Base-by-base conservation (phyloP, 2,329 filamentous ascomycete genomes). In the Diaporthe eres region DNA sequence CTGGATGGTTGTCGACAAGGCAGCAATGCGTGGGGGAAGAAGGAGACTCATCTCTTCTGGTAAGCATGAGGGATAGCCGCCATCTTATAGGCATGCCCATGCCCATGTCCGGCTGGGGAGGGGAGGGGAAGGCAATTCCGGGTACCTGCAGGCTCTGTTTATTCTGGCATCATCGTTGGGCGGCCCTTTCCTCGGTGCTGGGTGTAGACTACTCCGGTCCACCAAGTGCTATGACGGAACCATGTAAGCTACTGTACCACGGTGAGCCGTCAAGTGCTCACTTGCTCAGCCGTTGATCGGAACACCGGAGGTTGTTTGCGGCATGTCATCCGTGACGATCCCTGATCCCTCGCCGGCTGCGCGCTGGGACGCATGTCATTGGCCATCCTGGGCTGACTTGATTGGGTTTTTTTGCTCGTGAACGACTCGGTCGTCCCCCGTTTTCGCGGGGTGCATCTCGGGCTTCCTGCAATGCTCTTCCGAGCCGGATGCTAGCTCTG, bases 1-100 rank as follows among this genome's bases (percentile, higher is more conserved):
- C 72, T 74, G 72, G 72, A 61, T 49, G 42, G 72, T 74, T 61
- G 72, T 71, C 71, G 47, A 22, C 57, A 57, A 71, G 65, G 55
- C 73, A 75, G 65, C 73, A 75, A 22, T 71, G 73, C 55, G 44
- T 71, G 57, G 34, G 57, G n/a, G 8, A 25, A 55, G 34, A 6
- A 57, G 15, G 19, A n/a, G 25, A 3, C 25, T 8, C 25, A 22
- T n/a, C 4, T 3, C 28, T 22, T 22, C n/a, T 55, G 42, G 17
- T 31, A 13, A 22, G 12, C 17, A 3, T 22, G 34, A 47, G 47
- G 22, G 55, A 72, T 19, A 42, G 31, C 34, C 19, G 34, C 42
- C 42, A 28, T 61, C 70, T 72, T 72, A 72, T 72, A 71, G 28
- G 2, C 31, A 37, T 12, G 31, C n/a, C 51, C 31, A 37, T 12